A percentile compares a stretch with the other conserved stretches of the same genome.
Evolutionary conservation across 305 asterid species (phyloP).

Genomic region (Fraxinus latifolia): DNA sequence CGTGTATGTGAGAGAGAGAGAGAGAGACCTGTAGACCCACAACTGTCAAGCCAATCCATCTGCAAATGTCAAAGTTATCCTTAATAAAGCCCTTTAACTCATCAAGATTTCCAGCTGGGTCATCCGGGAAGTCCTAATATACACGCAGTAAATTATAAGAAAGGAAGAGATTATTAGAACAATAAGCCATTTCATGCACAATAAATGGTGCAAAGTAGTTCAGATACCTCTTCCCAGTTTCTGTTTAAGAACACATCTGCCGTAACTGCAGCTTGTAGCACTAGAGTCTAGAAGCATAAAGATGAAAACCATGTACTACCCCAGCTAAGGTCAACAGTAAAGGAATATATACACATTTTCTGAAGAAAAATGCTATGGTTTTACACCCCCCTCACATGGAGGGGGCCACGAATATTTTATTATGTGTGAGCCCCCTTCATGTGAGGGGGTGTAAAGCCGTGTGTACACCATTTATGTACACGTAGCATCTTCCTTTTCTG

Average conservation of each 20-base stretch:
- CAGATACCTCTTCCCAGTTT: constrained; percentile 78
- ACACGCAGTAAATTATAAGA: neutral
- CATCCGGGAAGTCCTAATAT: constrained; percentile 83
- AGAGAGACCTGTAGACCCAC: constrained; percentile 68
- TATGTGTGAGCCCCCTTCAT: no score
- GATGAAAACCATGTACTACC: constrained; percentile 66
- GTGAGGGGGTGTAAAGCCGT: no score
- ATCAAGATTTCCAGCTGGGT: constrained; percentile 68
- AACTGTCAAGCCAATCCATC: constrained; percentile 71
- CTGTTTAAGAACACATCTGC: constrained; percentile 71
- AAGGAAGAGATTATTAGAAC: neutral
- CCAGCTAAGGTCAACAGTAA: constrained; percentile 48
- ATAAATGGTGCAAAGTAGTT: constrained; percentile 1
- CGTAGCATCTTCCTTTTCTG: neutral
- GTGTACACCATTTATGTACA: no score
- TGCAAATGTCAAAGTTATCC: constrained; percentile 74
- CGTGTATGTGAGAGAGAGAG: neutral
- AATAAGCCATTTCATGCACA: neutral
- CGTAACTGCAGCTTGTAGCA: constrained; percentile 74
- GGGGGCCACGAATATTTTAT: no score
- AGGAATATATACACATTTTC: neutral
- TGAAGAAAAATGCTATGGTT: no score
- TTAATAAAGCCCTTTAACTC: constrained; percentile 57
- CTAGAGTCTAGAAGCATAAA: constrained; percentile 43
- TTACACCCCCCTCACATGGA: no score